Percentiles rank a stretch among this genome's conserved stretches.
phyloP scores from a whole-genome alignment of 2,329 filamentous ascomycete genomes.

The Neodidymelliopsis sp. region DNA sequence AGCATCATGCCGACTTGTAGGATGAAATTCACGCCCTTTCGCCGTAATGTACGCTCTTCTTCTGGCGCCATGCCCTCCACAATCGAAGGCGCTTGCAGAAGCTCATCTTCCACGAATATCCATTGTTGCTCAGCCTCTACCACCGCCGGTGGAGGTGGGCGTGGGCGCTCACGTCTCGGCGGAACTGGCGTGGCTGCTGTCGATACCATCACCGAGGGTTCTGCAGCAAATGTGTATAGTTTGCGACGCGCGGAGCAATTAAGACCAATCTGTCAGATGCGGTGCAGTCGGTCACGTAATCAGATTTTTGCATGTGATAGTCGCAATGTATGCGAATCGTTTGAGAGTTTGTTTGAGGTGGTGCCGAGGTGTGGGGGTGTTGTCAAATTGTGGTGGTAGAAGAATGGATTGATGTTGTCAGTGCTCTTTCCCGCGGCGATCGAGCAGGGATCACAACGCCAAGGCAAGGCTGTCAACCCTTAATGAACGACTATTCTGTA shows the following conservation, averaged over 20 bases:
- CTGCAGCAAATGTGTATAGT: background rate
- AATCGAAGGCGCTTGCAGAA: slow-evolving; percentile 82
- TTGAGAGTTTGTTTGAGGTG: no score
- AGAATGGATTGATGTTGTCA: slow-evolving; percentile 9
- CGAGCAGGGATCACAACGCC: slow-evolving; percentile 3
- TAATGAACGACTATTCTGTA: background rate
- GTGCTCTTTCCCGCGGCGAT: slow-evolving; percentile 19
- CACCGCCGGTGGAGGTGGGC: slow-evolving; percentile 55
- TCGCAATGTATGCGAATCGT: no score
- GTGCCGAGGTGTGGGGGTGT: no score
- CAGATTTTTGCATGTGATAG: no score
- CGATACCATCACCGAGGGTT: slow-evolving; percentile 38
- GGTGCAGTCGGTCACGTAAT: no score
- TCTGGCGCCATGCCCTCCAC: slow-evolving; percentile 78
- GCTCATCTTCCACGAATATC: slow-evolving; percentile 86
- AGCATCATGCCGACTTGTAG: slow-evolving; percentile 91
- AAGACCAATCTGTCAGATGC: background rate
- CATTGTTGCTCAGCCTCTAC: slow-evolving; percentile 74
- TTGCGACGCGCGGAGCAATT: slow-evolving; percentile 1
- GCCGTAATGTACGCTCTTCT: slow-evolving; percentile 80
- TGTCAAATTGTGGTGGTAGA: slow-evolving; percentile 9
- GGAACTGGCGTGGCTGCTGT: slow-evolving; percentile 28
- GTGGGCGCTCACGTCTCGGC: slow-evolving; percentile 42
- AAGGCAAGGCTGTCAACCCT: slow-evolving; percentile 6
- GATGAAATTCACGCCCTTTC: slow-evolving; percentile 97